Conservation (phyloP, 805 yeast genomes). For the Candida maltosa region DNA sequence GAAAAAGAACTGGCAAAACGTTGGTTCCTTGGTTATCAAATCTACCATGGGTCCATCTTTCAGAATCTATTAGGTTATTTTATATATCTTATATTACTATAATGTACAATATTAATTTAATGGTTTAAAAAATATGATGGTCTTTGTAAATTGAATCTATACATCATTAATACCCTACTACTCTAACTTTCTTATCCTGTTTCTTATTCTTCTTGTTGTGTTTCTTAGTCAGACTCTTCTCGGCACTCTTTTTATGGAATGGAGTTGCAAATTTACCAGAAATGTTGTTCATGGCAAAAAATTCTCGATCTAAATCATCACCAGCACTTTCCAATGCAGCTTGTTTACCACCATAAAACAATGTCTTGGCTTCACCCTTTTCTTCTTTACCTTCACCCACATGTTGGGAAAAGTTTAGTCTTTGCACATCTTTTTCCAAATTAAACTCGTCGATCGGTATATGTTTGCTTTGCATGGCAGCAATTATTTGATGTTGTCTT, state of each 20-base stretch:
- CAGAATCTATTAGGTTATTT: conserved; percentile 85
- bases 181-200: conserved; percentile 45
- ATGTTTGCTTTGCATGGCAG: conserved; percentile 60
- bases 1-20: conserved; percentile 99
- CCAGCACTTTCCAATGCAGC: conserved; percentile 78
- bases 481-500: conserved; percentile 66
- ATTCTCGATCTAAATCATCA: conserved; percentile 80
- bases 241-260: conserved; percentile 55
- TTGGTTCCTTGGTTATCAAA: conserved; percentile 98
- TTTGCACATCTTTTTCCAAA: conserved; percentile 64
- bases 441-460: conserved; percentile 52
- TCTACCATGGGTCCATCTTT: conserved; percentile 99
- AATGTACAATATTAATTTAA: no score
- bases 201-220: conserved; percentile 79
- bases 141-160: no score
- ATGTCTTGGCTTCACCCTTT: conserved; percentile 41
- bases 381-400: conserved; percentile 45
- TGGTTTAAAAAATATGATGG: no score
- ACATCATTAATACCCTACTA: conserved; percentile 23
- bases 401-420: conserved; percentile 78
- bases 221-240: conserved; percentile 42
- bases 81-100: no score
- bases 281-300: conserved; percentile 66
- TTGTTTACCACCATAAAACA: conserved; percentile 76
- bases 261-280: conserved; percentile 67